These are phyloP conservation scores for Nicotiana attenuata DNA, from an alignment of 257 asterid species.

Conservation along the genomic window DNA sequence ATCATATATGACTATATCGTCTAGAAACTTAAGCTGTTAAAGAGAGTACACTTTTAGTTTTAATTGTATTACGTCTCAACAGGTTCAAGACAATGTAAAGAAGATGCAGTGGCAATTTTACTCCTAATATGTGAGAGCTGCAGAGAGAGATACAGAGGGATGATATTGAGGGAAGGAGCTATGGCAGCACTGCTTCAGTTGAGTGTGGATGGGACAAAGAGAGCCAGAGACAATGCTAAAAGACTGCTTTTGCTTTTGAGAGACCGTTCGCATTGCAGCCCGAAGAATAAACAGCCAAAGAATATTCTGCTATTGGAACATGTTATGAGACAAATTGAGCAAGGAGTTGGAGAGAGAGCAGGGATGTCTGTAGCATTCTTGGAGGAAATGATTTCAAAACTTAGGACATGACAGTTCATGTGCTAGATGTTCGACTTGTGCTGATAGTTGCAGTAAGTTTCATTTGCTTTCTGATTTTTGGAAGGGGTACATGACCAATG, in stretches of 20 bases:
- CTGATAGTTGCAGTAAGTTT: background rate
- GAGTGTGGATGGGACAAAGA: constrained; percentile 64
- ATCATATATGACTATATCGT: background rate
- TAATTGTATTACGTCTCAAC: background rate
- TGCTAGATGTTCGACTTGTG: background rate
- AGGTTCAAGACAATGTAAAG: constrained; percentile 52
- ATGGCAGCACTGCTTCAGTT: constrained; percentile 70
- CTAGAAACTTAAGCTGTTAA: background rate
- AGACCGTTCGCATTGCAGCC: constrained; percentile 41
- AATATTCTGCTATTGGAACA: constrained; percentile 41
- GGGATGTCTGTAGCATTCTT: constrained; percentile 48
- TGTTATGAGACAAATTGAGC: constrained; percentile 72
- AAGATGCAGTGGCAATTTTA: constrained; percentile 57
- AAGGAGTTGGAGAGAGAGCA: constrained; percentile 53
- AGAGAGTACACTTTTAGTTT: background rate
- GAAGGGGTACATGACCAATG: background rate
- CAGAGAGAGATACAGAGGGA: constrained; percentile 58
- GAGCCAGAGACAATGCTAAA: constrained; percentile 62
- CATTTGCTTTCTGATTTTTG: background rate
- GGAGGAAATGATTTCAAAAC: constrained; percentile 85
- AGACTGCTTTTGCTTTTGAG: constrained; percentile 59
- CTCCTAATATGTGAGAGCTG: constrained; percentile 48
- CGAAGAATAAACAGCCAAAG: constrained; percentile 28
- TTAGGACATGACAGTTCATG: constrained; percentile 42
- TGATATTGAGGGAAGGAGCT: constrained; percentile 74